These are phyloP conservation scores for Verticillium klebahnii DNA, from an alignment of 2,329 filamentous ascomycete species.

Conservation along the genomic window DNA sequence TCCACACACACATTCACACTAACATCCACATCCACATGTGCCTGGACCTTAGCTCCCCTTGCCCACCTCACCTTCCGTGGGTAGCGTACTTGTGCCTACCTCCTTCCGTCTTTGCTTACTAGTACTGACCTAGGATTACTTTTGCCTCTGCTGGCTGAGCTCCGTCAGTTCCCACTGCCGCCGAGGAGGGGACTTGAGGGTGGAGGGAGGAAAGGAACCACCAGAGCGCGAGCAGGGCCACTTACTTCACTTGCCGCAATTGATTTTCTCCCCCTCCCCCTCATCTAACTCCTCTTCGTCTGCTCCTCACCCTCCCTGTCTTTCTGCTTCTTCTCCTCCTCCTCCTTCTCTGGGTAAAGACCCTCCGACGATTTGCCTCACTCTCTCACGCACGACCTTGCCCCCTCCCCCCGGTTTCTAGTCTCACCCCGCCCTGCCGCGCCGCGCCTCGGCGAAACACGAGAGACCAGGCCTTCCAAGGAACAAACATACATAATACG, in stretches of 20 bases:
- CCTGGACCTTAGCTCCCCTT: neutral
- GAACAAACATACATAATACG: neutral
- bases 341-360: neutral
- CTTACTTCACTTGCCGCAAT: neutral
- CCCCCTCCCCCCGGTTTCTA: constrained; percentile 1
- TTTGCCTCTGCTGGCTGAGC: neutral
- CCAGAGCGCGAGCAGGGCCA: neutral
- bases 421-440: constrained; percentile 2
- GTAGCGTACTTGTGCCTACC: neutral
- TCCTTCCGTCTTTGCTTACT: neutral
- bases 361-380: neutral
- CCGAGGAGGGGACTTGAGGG: too few relatives aligned
- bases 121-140: neutral
- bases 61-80: neutral
- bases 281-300: neutral
- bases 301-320: neutral
- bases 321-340: constrained; percentile 7
- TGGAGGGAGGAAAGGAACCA: neutral
- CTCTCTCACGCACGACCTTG: neutral
- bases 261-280: neutral
- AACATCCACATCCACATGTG: neutral
- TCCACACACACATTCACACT: neutral
- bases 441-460: constrained; percentile 11
- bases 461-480: neutral
- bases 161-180: neutral